Evolutionary conservation across 2,329 filamentous ascomycete genomes (phyloP), one percentile per base, ranked within the genome.

Genomic region (Colletotrichum sp.): DNA sequence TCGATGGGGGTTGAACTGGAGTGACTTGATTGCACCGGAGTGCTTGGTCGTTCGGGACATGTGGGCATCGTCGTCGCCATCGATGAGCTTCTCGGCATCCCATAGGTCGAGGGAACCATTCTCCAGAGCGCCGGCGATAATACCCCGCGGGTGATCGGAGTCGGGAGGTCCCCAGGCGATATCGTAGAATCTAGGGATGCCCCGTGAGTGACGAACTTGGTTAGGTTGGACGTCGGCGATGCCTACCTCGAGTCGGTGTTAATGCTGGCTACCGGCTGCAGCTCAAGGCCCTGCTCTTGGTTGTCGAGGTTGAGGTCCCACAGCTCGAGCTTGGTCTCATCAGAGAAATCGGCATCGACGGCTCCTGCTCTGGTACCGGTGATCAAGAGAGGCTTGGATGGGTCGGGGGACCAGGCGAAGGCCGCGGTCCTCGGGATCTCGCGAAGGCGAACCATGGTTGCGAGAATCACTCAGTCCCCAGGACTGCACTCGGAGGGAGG

Each of bases 351-450:
- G 81, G 95, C 96, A 86, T 98, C 96, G 57, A 99, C 96, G 81
- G 97, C 97, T 78, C 97, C 97, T 77, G 97, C 96, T 80, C 96
- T 93, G 63, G 97, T 99, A 81, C 97, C 97, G 32, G 97, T 99
- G 76, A 95, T 96, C 79, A 99, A 89, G 80, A 98, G 90, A 81
- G 96, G 96, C 80, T 93, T 92, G 52, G 92, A 91, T 67, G 95
- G 88, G 80, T 93, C 95, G 30, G 96, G 94, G 80, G 95, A 98
- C 96, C 97, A 99, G 83, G 97, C 95, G 86, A 99, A 99, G 82
- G 96, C 95, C 86, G 96, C 97, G 82, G 97, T 99, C 87, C 97
- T 93, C 85, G 96, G 95, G 83, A 99, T 98, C 89, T 99, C 96
- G 90, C 96, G 93, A 86, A 99, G 90, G 88, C 96, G 95, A 87